phyloP scores from a whole-genome alignment of 1,284 basidiomycete genomes.

The Moesziomyces sp. region DNA sequence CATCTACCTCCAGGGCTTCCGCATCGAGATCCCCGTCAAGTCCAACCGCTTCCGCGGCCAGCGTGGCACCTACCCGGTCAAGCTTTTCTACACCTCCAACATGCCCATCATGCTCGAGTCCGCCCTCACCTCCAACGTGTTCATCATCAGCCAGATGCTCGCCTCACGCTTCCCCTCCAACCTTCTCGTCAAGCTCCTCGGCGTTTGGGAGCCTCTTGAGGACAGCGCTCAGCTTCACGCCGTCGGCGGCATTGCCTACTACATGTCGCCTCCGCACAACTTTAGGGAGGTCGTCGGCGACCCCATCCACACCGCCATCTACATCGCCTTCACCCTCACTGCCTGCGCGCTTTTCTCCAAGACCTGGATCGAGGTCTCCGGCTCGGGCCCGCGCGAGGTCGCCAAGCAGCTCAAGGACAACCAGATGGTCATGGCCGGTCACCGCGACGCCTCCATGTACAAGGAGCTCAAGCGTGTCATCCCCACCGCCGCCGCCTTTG shows the following conservation, averaged over 20 bases:
- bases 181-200: slow-evolving; percentile 87
- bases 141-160: slow-evolving; percentile 93
- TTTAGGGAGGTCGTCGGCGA: slow-evolving; percentile 86
- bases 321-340: slow-evolving; percentile 90
- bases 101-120: slow-evolving; percentile 99
- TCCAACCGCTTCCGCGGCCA: slow-evolving; percentile 95
- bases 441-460: slow-evolving; percentile 97
- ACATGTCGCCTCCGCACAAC: slow-evolving; percentile 95
- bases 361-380: slow-evolving; percentile 99
- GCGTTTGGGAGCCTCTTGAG: slow-evolving; percentile 96
- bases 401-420: slow-evolving; percentile 99
- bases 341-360: slow-evolving; percentile 98
- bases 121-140: slow-evolving; percentile 92
- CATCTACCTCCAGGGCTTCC: slow-evolving; percentile 98
- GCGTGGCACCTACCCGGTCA: slow-evolving; percentile 93
- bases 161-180: slow-evolving; percentile 90
- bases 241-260: slow-evolving; percentile 92
- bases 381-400: slow-evolving; percentile 91
- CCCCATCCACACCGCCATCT: slow-evolving; percentile 91
- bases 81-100: slow-evolving; percentile 98
- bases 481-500: slow-evolving; percentile 95
- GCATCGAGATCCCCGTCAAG: slow-evolving; percentile 98
- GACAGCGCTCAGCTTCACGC: slow-evolving; percentile 92
- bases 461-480: slow-evolving; percentile 98
- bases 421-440: slow-evolving; percentile 98